phyloP scores from a whole-genome alignment of 78 protist genomes.

The Dictyostelium intermedium region DNA sequence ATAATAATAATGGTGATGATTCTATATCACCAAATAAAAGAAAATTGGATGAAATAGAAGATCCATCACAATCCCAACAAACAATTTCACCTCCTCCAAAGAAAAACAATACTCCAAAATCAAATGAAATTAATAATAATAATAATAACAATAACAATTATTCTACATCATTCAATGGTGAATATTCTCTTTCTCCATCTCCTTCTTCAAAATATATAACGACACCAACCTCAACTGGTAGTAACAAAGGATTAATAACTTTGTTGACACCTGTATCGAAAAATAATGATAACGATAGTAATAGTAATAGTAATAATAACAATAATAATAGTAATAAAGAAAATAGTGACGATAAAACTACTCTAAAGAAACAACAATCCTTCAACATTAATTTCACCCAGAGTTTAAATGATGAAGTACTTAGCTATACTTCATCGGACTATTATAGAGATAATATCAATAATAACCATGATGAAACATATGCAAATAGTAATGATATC shows the following conservation, averaged over 20 bases:
- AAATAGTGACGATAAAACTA: neutral
- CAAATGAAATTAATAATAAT: neutral
- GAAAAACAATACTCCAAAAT: neutral
- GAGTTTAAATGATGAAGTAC: conserved; percentile 7
- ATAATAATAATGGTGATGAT: neutral
- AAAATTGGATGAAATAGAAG: neutral
- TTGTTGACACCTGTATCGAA: neutral
- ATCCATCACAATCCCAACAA: neutral
- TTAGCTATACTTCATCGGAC: neutral
- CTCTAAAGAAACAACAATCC: neutral
- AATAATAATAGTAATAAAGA: neutral
- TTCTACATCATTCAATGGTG: neutral
- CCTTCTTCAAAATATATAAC: neutral
- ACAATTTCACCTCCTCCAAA: neutral
- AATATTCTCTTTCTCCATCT: neutral
- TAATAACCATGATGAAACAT: neutral
- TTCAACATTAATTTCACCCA: neutral
- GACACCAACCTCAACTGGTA: neutral
- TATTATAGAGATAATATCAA: neutral
- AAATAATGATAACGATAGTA: neutral
- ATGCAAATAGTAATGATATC: too few relatives aligned
- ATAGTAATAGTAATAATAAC: neutral
- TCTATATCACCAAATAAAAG: neutral
- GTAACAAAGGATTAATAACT: neutral
- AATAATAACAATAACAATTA: neutral